Base-by-base conservation (phyloP, 2,329 filamentous ascomycete species). In the Alternaria ventricosa region DNA sequence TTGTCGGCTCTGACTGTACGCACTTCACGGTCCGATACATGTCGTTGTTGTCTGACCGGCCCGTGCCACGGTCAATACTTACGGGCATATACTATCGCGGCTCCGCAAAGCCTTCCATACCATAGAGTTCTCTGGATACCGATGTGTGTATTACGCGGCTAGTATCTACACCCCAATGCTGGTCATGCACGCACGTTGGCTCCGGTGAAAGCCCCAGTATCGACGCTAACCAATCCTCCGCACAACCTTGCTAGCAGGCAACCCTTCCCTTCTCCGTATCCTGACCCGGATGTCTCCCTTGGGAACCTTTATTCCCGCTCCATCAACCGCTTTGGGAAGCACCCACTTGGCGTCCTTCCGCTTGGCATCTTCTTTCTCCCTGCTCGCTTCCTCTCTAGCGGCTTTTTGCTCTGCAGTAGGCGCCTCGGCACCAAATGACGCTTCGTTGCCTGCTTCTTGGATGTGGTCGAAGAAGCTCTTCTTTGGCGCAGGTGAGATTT, bases 281-380 rank as follows among this genome's bases (percentile, higher is more conserved):
- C 84, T 84, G 4, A 88, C 88, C 56, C 84, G 82, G 8, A 87
- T 78, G 69, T 88, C 85, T 13, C 80, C 80, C 47, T 76, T 81
- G 10, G 87, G 87, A 60, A 82, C 79, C 68, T 83, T 85, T 13
- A 87, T 84, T 57, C 81, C 84, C 6, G 83, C 84, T 22, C 73
- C 66, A 81, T 82, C 69, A 73, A 81, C 71, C 83, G 82, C 44
- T 76, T 78, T 65, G 0, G 88, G 88, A 46, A 89, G 79, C 18
- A 79, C 79, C 83, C 87, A 88, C 63, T 68, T 75, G 44, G 55
- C 67, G 8, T 57, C 56, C 28, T 66, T 69, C 45, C 36, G 60
- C 51, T 57, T 65, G 47, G 53, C 62, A 13, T 57, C 44, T 53
- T 63, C 60, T 20, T 60, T 62, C 15, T 55, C 60, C 44, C 63